These are phyloP conservation scores for Boletus bicolor DNA, from an alignment of 768 basidiomycete genomes.

Conservation along the genomic window DNA sequence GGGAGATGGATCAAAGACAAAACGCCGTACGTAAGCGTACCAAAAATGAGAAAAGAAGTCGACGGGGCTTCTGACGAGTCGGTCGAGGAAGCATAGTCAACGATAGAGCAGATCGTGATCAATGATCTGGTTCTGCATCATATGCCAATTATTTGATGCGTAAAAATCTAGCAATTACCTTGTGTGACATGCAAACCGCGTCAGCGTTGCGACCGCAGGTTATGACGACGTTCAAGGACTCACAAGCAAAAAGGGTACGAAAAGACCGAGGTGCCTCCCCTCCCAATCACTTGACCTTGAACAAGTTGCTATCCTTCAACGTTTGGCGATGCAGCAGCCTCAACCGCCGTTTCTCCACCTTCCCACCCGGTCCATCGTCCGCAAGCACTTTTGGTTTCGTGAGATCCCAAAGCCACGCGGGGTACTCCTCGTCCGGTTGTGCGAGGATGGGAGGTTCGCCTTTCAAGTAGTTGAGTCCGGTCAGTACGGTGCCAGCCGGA, in stretches of 20 bases:
- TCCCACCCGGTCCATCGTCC: slow-evolving; percentile 75
- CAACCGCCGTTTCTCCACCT: slow-evolving; percentile 53
- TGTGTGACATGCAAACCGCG: not conserved
- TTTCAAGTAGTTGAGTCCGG: slow-evolving; percentile 82
- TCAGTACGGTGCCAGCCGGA: slow-evolving; percentile 66
- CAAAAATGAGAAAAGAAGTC: slow-evolving; percentile 60
- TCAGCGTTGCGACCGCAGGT: not conserved
- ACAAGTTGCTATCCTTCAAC: slow-evolving; percentile 82
- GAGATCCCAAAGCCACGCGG: slow-evolving; percentile 84
- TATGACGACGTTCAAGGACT: not conserved
- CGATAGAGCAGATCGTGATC: no score
- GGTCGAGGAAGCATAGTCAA: slow-evolving; percentile 20
- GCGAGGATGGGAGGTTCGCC: slow-evolving; percentile 76
- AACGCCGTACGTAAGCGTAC: slow-evolving; percentile 63
- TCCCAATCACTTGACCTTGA: slow-evolving; percentile 65
- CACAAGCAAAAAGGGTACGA: not conserved
- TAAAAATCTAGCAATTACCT: not conserved
- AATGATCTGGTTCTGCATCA: not conserved
- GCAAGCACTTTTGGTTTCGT: slow-evolving; percentile 56
- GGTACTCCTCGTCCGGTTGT: slow-evolving; percentile 78
- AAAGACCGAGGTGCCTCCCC: not conserved
- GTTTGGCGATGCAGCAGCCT: slow-evolving; percentile 60
- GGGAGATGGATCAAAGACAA: slow-evolving; percentile 72
- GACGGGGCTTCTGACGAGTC: slow-evolving; percentile 38
- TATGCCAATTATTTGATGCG: not conserved